phyloP scores from a whole-genome alignment of 2,329 filamentous ascomycete species.

The Decorospora gaudefroyi region DNA sequence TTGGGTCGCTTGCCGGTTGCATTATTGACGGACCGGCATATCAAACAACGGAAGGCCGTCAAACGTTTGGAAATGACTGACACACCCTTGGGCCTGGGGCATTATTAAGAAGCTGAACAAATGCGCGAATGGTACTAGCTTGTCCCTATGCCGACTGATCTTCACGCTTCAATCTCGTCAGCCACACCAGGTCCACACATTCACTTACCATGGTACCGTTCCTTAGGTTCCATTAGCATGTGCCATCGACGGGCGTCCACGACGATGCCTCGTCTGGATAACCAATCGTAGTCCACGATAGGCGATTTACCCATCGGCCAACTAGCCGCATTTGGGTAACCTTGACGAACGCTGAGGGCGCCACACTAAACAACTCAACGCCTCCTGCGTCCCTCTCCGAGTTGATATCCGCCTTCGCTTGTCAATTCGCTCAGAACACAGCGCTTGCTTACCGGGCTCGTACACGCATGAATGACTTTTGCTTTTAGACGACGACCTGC shows the following conservation, averaged over 20 bases:
- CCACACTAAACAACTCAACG: slow-evolving; percentile 27
- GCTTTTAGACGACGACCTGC: slow-evolving; percentile 21
- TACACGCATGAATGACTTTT: slow-evolving; percentile 25
- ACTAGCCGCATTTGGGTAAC: slow-evolving; percentile 31
- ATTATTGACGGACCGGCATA: slow-evolving; percentile 15
- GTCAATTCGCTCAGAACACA: slow-evolving; percentile 16
- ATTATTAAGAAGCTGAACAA: slow-evolving; percentile 9
- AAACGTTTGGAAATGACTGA: slow-evolving; percentile 12
- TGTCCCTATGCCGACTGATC: slow-evolving; percentile 26
- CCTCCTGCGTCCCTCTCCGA: slow-evolving; percentile 31
- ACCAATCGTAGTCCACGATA: slow-evolving; percentile 35
- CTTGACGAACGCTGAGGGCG: slow-evolving; percentile 40
- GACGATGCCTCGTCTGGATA: slow-evolving; percentile 8
- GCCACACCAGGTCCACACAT: slow-evolving; percentile 16
- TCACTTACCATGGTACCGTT: slow-evolving; percentile 19
- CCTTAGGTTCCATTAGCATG: slow-evolving; percentile 33
- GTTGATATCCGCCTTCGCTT: slow-evolving; percentile 11
- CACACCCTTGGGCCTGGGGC: slow-evolving; percentile 4
- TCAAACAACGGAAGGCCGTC: slow-evolving; percentile 17
- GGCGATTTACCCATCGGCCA: slow-evolving; percentile 25
- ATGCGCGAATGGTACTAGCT: slow-evolving; percentile 16
- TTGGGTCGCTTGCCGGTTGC: slow-evolving; percentile 12
- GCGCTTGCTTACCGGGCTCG: slow-evolving; percentile 25
- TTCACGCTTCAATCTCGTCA: slow-evolving; percentile 18
- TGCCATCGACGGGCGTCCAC: slow-evolving; percentile 30